A percentile compares a stretch with the other conserved stretches of the same genome.
phyloP scores from a whole-genome alignment of 1,139 yeast genomes.

The Zygoascus meyerae region DNA sequence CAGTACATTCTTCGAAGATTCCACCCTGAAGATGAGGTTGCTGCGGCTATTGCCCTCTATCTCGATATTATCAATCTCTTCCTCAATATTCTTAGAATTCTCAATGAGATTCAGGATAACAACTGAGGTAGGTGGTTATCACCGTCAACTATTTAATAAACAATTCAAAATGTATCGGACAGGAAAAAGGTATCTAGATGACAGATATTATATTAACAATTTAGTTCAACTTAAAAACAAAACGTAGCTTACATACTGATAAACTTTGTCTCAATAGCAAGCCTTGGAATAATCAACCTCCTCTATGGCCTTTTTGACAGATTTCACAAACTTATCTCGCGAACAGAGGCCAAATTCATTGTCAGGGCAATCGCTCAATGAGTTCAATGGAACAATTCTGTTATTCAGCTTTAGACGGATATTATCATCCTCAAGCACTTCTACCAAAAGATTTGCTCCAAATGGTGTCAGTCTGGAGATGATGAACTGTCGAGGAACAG shows the following conservation, averaged over 20 bases:
- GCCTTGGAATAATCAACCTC: constrained; percentile 32
- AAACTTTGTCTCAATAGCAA: constrained; percentile 29
- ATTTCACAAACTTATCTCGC: constrained; percentile 30
- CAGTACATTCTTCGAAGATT: constrained; percentile 74
- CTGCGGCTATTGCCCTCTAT: constrained; percentile 70
- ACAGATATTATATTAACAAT: too few species aligned
- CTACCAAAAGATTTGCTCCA: constrained; percentile 39
- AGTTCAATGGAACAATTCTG: constrained; percentile 37
- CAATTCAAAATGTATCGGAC: too few species aligned
- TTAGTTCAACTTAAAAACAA: neutral
- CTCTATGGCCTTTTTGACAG: constrained; percentile 31
- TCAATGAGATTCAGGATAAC: constrained; percentile 48
- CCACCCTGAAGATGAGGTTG: constrained; percentile 81
- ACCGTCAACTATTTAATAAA: too few species aligned
- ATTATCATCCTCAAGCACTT: constrained; percentile 31
- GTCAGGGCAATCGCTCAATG: constrained; percentile 34
- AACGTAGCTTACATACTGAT: neutral
- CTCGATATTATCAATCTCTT: constrained; percentile 79
- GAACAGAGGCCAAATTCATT: constrained; percentile 36
- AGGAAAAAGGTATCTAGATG: too few species aligned
- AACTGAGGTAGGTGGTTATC: neutral
- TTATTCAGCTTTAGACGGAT: constrained; percentile 37
- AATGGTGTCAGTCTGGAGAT: constrained; percentile 40
- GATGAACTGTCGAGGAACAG: constrained; percentile 39
- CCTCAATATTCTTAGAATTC: constrained; percentile 64